Conservation (phyloP, 2,329 filamentous ascomycete species). For the Monosporascus sp. region DNA sequence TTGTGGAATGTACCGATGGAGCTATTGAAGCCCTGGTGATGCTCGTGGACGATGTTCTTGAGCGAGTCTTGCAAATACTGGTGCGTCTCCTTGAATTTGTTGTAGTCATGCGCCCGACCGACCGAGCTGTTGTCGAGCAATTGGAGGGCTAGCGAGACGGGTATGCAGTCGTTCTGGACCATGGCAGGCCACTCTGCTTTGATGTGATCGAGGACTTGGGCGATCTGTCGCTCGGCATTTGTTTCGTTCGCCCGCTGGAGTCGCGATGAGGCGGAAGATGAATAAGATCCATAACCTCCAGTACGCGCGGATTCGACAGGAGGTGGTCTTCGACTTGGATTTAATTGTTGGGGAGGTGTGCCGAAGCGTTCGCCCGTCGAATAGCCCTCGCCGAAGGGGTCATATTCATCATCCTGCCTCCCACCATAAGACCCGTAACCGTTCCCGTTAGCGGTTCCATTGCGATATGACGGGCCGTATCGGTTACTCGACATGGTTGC, state of each 20-base stretch:
- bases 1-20: slow-evolving; percentile 99
- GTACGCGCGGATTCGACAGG: slow-evolving; percentile 23
- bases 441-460: slow-evolving; percentile 35
- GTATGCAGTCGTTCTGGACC: slow-evolving; percentile 81
- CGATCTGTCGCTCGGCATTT: slow-evolving; percentile 51
- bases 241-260: slow-evolving; percentile 27
- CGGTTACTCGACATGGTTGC: slow-evolving; percentile 43
- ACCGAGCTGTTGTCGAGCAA: slow-evolving; percentile 91
- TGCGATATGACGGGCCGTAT: slow-evolving; percentile 42
- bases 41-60: slow-evolving; percentile 94
- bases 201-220: slow-evolving; percentile 72
- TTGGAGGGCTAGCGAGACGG: slow-evolving; percentile 90
- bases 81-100: slow-evolving; percentile 77
- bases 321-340: slow-evolving; percentile 26
- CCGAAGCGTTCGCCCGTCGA: slow-evolving; percentile 35
- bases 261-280: slow-evolving; percentile 18
- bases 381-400: slow-evolving; percentile 43
- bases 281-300: slow-evolving; percentile 11
- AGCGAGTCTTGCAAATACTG: slow-evolving; percentile 85
- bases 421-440: slow-evolving; percentile 39
- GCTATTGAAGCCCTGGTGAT: slow-evolving; percentile 98
- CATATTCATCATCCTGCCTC: slow-evolving; percentile 40
- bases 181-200: slow-evolving; percentile 88
- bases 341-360: slow-evolving; percentile 21
- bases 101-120: slow-evolving; percentile 82